Conservation (phyloP, 2,329 filamentous ascomycete genomes). For the Fusarium penzigii region DNA sequence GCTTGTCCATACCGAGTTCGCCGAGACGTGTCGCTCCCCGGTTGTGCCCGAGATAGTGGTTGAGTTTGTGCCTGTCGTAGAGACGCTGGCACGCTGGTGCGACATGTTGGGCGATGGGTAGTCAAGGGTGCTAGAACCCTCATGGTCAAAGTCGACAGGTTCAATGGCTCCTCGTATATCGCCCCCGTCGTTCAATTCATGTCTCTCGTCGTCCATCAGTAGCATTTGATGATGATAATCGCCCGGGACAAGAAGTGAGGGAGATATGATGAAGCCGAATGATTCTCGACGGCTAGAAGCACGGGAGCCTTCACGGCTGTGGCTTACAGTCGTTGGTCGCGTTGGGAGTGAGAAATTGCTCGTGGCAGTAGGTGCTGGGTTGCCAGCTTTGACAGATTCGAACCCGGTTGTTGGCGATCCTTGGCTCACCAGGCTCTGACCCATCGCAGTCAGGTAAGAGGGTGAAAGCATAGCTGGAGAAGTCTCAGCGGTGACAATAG, state of each 20-base stretch:
- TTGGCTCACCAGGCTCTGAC: constrained; percentile 52
- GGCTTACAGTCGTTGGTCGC: constrained; percentile 30
- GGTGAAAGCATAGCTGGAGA: constrained; percentile 32
- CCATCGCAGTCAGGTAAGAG: constrained; percentile 44
- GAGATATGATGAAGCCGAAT: constrained; percentile 60
- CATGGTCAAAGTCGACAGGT: constrained; percentile 19
- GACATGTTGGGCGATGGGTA: constrained; percentile 21
- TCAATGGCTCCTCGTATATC: constrained; percentile 25
- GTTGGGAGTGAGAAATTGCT: constrained; percentile 55
- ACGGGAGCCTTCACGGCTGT: constrained; percentile 46
- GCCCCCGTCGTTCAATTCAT: constrained; percentile 36
- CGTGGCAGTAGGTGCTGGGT: constrained; percentile 36
- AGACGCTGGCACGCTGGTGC: constrained; percentile 55
- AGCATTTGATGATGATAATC: constrained; percentile 60
- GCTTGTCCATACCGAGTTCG: constrained; percentile 54
- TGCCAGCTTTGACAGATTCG: constrained; percentile 46
- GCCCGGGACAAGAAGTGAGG: constrained; percentile 61
- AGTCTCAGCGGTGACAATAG: constrained; percentile 16
- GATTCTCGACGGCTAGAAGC: constrained; percentile 59
- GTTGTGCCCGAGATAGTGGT: constrained; percentile 49
- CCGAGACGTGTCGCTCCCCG: constrained; percentile 54
- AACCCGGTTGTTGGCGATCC: constrained; percentile 41
- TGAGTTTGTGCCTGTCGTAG: constrained; percentile 52
- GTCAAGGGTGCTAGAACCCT: constrained; percentile 17
- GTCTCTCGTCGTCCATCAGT: constrained; percentile 29